Evolutionary conservation across 305 asterid genomes (phyloP).

Genomic region (Solanum hybrid): DNA sequence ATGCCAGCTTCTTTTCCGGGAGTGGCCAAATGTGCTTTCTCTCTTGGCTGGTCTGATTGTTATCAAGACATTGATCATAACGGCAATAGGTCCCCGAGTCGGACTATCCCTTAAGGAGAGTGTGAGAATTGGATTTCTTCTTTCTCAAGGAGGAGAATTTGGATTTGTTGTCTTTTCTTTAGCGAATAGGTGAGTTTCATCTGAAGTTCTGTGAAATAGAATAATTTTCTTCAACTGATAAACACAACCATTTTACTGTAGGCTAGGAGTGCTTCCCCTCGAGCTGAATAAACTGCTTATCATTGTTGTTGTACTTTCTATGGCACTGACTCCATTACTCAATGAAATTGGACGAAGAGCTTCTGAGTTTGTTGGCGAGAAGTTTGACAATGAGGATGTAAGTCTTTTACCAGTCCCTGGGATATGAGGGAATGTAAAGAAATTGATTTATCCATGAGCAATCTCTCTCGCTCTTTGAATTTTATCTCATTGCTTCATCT

Average conservation of each 20-base stretch:
- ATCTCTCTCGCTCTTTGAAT: background rate
- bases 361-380: slow-evolving; percentile 60
- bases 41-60: slow-evolving; percentile 90
- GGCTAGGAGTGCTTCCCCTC: slow-evolving; percentile 99
- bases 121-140: slow-evolving; percentile 89
- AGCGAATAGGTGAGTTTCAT: slow-evolving; percentile 67
- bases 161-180: slow-evolving; percentile 92
- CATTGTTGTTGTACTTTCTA: slow-evolving; percentile 94
- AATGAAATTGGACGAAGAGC: slow-evolving; percentile 82
- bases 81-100: slow-evolving; percentile 93
- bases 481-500: background rate
- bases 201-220: slow-evolving; percentile 4
- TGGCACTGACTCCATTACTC: slow-evolving; percentile 92
- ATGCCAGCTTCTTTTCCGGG: slow-evolving; percentile 84
- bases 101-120: slow-evolving; percentile 91
- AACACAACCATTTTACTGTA: slow-evolving; percentile 12
- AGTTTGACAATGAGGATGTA: slow-evolving; percentile 57
- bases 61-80: slow-evolving; percentile 82
- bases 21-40: slow-evolving; percentile 96
- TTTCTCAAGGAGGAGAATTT: slow-evolving; percentile 99
- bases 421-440: background rate
- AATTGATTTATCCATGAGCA: background rate
- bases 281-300: slow-evolving; percentile 97
- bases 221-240: background rate
- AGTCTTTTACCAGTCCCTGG: slow-evolving; percentile 20